Conservation (phyloP, 106 monocot genomes). For the Apostasia shenzhenica region DNA sequence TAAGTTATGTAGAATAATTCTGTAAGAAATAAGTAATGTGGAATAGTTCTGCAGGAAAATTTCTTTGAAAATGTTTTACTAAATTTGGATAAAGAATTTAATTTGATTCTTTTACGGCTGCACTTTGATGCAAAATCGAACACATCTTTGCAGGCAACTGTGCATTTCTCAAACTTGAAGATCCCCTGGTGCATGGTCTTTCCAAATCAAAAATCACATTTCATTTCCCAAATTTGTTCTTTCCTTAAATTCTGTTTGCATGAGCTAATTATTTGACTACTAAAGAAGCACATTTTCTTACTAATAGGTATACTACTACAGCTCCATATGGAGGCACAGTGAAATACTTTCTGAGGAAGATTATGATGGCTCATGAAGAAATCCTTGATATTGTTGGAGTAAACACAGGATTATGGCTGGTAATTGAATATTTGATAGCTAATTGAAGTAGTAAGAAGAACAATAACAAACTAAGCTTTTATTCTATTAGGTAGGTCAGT, state of each 20-base stretch:
- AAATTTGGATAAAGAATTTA: not conserved
- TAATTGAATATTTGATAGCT: not conserved
- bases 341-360: slow-evolving; percentile 6
- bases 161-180: slow-evolving; percentile 22
- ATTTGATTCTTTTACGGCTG: not conserved
- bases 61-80: not conserved
- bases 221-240: not conserved
- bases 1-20: not conserved
- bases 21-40: not conserved
- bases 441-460: too few species aligned
- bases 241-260: not conserved
- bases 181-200: slow-evolving; percentile 38
- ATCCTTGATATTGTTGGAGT: slow-evolving; percentile 2
- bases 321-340: not conserved
- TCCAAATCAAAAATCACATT: not conserved
- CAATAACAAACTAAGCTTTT: too few species aligned
- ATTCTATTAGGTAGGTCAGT: too few species aligned
- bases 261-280: not conserved
- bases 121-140: not conserved
- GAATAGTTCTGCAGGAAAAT: not conserved
- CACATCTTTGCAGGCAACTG: slow-evolving; percentile 36
- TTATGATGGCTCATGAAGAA: slow-evolving; percentile 5
- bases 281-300: not conserved
- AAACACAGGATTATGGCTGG: not conserved
- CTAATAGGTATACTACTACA: slow-evolving; percentile 5